These are phyloP conservation scores for Benincasa hispida DNA, from an alignment of 306 rosid genomes.

Conservation along the genomic window DNA sequence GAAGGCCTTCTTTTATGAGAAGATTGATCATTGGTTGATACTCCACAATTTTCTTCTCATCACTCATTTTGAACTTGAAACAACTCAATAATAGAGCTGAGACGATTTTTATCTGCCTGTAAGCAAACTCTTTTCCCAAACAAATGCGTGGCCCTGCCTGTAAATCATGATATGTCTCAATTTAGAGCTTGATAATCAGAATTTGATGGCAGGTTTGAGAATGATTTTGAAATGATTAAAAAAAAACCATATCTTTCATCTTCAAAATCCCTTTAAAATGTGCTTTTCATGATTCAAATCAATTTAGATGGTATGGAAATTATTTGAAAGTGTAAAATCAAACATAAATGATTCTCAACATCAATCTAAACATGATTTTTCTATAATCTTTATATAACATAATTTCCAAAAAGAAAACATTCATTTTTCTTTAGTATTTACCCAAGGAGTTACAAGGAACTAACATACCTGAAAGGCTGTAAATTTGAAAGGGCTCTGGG, in stretches of 20 bases:
- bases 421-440: too few species aligned
- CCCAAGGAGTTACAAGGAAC: neutral
- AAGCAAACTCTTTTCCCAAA: conserved; percentile 83
- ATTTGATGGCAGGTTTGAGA: neutral
- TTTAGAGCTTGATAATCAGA: neutral
- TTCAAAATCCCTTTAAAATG: too few species aligned
- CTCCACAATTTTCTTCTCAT: conserved; percentile 37
- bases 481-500: conserved; percentile 22
- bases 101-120: conserved; percentile 77
- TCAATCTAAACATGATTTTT: too few species aligned
- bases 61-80: conserved; percentile 47
- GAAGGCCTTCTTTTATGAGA: conserved; percentile 63
- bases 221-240: too few species aligned
- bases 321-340: too few species aligned
- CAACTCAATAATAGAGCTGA: conserved; percentile 39
- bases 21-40: conserved; percentile 76
- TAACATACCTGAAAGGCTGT: conserved; percentile 22
- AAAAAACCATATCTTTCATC: too few species aligned
- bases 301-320: too few species aligned
- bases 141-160: conserved; percentile 86
- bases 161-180: conserved; percentile 1
- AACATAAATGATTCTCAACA: too few species aligned
- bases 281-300: too few species aligned
- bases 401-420: too few species aligned
- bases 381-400: too few species aligned